phyloP scores from a whole-genome alignment of 768 basidiomycete genomes.

The Mycena amicta region DNA sequence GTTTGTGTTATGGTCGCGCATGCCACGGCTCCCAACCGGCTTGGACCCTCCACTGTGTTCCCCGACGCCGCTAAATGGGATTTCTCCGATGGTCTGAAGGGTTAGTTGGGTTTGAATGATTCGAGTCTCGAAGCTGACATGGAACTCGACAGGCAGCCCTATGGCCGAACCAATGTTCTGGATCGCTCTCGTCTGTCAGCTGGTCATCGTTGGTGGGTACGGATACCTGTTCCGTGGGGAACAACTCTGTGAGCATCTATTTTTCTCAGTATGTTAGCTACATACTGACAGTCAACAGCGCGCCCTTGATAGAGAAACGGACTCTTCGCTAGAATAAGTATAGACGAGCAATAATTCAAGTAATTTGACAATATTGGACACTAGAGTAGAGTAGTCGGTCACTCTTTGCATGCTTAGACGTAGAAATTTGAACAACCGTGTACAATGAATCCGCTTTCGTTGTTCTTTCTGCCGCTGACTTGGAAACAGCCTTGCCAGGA shows the following conservation, averaged over 20 bases:
- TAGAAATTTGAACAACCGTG: too few relatives aligned
- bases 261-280: too few relatives aligned
- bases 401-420: too few relatives aligned
- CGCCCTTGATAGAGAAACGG: too few relatives aligned
- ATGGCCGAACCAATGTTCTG: slow-evolving; percentile 87
- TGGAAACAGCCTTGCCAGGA: too few relatives aligned
- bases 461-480: slow-evolving; percentile 1
- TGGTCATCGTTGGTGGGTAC: slow-evolving; percentile 88
- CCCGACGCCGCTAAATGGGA: slow-evolving; percentile 93
- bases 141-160: slow-evolving; percentile 64
- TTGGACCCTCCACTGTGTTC: slow-evolving; percentile 90
- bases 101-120: slow-evolving; percentile 38
- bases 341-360: too few relatives aligned
- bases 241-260: slow-evolving; percentile 69
- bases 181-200: slow-evolving; percentile 77
- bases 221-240: slow-evolving; percentile 98
- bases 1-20: slow-evolving; percentile 92
- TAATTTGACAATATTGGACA: too few relatives aligned
- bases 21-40: slow-evolving; percentile 85
- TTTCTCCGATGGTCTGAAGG: slow-evolving; percentile 68
- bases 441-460: too few relatives aligned
- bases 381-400: too few relatives aligned
- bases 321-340: too few relatives aligned
- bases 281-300: too few relatives aligned
- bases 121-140: too few relatives aligned